These are phyloP conservation scores for Astrephomene gubernaculifera DNA, from an alignment of 139 green algal genomes.

Conservation along the genomic window DNA sequence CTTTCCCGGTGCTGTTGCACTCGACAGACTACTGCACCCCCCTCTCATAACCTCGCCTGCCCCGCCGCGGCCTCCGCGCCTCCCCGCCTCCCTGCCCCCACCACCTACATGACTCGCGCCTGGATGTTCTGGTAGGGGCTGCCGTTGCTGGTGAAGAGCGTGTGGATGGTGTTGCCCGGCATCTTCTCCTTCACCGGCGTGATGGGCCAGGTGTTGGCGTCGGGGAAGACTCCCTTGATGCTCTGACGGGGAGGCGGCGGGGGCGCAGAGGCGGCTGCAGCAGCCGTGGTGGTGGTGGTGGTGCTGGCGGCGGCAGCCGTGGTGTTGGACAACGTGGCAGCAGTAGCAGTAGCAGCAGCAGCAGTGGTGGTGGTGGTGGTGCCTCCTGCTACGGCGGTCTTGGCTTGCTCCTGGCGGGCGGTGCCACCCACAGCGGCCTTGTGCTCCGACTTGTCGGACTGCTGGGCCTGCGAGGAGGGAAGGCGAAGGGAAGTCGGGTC, in stretches of 20 bases:
- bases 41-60: no score
- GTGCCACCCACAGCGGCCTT: background rate
- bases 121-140: constrained; percentile 94
- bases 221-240: constrained; percentile 33
- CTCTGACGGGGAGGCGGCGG: background rate
- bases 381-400: constrained; percentile 8
- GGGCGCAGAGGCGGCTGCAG: background rate
- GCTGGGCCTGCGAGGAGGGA: constrained; percentile 15
- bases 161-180: constrained; percentile 81
- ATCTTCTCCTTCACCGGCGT: constrained; percentile 41
- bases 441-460: constrained; percentile 26
- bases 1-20: no score
- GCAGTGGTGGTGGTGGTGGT: background rate
- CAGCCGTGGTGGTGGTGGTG: background rate
- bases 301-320: background rate
- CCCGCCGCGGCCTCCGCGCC: background rate
- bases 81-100: background rate
- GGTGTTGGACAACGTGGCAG: background rate
- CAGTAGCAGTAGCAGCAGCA: background rate
- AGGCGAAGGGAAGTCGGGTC: no score
- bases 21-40: no score
- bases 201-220: constrained; percentile 41
- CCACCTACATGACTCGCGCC: constrained; percentile 84
- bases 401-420: background rate
- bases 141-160: constrained; percentile 91